Evolutionary conservation across 2,329 filamentous ascomycete species (phyloP).

Genomic region (Aspergillus melleus): DNA sequence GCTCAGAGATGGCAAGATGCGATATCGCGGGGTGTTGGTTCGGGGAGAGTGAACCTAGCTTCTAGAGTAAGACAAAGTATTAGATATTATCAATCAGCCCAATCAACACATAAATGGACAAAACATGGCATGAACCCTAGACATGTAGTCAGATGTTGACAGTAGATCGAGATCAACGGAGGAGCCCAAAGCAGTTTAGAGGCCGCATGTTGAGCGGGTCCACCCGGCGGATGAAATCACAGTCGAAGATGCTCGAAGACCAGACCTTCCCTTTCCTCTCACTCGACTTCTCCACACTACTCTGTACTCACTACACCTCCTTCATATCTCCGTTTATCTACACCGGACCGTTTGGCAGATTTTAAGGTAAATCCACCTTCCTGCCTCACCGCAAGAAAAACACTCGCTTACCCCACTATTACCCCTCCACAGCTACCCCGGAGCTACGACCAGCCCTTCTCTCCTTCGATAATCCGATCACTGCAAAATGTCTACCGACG

Average conservation of each 20-base stretch:
- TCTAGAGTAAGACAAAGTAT: no score
- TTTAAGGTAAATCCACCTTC: neutral
- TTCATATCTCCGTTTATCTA: no score
- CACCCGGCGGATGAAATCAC: neutral
- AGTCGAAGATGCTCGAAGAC: neutral
- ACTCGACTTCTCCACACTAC: no score
- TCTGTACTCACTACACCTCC: no score
- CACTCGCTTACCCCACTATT: neutral
- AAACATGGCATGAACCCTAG: neutral
- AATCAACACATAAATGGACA: neutral
- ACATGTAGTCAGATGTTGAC: neutral
- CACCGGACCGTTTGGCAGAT: neutral
- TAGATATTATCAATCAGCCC: no score
- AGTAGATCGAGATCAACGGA: neutral
- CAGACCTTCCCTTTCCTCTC: neutral
- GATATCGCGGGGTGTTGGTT: conserved; percentile 42
- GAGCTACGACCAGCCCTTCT: neutral
- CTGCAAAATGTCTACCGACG: conserved; percentile 30
- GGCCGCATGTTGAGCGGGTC: neutral
- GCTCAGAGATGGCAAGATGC: conserved; percentile 39
- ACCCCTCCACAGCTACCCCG: conserved; percentile 1
- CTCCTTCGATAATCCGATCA: neutral
- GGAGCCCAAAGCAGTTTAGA: neutral
- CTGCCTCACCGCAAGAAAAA: neutral
- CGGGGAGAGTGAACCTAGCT: neutral